Percentiles rank a stretch among this genome's conserved stretches.
Evolutionary conservation across 2,329 filamentous ascomycete species (phyloP).

Genomic region (Claviceps sp.): DNA sequence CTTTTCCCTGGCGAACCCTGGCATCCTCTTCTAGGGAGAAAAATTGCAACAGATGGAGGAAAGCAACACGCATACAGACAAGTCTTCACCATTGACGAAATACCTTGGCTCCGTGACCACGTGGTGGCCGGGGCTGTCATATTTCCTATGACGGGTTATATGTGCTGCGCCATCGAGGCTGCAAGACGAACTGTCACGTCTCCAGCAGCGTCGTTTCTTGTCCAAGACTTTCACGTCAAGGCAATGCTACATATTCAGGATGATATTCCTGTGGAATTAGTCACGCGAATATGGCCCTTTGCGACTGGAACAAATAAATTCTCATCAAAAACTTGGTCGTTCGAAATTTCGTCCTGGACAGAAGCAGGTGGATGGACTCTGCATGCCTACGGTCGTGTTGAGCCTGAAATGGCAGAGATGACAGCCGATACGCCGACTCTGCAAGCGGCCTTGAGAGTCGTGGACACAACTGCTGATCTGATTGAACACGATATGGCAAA

Average conservation of each 20-base stretch:
- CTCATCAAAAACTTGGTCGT: constrained; percentile 10
- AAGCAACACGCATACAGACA: too few species aligned
- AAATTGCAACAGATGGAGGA: too few species aligned
- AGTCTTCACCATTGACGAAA: background rate
- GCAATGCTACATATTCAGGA: constrained; percentile 15
- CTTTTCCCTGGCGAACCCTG: background rate
- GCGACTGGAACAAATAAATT: constrained; percentile 7
- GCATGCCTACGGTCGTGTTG: constrained; percentile 13
- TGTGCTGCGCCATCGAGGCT: constrained; percentile 20
- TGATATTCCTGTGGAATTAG: constrained; percentile 14
- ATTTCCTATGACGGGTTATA: background rate
- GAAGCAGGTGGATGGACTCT: constrained; percentile 11
- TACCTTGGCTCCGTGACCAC: background rate
- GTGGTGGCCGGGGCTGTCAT: background rate
- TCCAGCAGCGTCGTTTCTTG: background rate
- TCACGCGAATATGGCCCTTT: constrained; percentile 13
- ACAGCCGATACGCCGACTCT: constrained; percentile 10
- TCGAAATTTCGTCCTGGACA: constrained; percentile 13
- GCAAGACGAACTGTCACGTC: background rate
- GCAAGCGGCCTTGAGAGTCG: constrained; percentile 2
- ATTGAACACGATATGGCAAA: constrained; percentile 3
- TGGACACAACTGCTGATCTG: constrained; percentile 1
- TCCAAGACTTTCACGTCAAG: constrained; percentile 10
- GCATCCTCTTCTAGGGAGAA: background rate
- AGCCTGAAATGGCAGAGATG: constrained; percentile 9